These are phyloP conservation scores for Pulveroboletus sp. DNA, from an alignment of 768 basidiomycete genomes.

Conservation along the genomic window DNA sequence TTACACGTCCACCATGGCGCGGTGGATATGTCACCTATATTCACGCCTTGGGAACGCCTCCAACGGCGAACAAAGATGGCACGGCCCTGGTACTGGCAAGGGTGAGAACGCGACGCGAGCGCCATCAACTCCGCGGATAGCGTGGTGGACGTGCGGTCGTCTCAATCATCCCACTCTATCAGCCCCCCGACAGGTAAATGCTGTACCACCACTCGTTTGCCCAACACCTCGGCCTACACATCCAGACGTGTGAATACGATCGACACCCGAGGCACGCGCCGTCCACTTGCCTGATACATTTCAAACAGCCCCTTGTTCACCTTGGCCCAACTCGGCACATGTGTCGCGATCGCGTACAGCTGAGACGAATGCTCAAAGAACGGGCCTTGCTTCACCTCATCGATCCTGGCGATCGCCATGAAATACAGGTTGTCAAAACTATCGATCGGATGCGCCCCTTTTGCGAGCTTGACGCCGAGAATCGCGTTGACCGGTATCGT, in stretches of 20 bases:
- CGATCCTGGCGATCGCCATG: conserved; percentile 71
- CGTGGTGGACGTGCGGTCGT: conserved; percentile 1
- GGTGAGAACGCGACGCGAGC: conserved; percentile 12
- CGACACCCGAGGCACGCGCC: neutral
- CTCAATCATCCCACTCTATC: conserved; percentile 55
- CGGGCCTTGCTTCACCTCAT: conserved; percentile 77
- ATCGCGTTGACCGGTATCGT: conserved; percentile 61
- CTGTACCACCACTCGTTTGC: conserved; percentile 95
- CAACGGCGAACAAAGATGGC: conserved; percentile 1
- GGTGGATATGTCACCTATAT: neutral
- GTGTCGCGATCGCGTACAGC: conserved; percentile 76
- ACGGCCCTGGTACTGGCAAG: conserved; percentile 6
- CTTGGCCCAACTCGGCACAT: conserved; percentile 89
- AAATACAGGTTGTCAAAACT: conserved; percentile 70
- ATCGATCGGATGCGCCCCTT: conserved; percentile 19
- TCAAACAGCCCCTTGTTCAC: conserved; percentile 87
- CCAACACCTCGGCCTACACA: conserved; percentile 77
- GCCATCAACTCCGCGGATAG: conserved; percentile 18
- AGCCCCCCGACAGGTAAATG: conserved; percentile 84
- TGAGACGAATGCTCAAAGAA: conserved; percentile 93
- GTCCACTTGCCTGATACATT: conserved; percentile 79
- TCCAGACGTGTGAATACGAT: conserved; percentile 5
- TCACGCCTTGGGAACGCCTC: conserved; percentile 11
- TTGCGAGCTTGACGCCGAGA: conserved; percentile 46
- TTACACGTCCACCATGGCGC: neutral